These are phyloP conservation scores for Chrysochromulina parva DNA, from an alignment of 78 protist species.

Conservation along the genomic window DNA sequence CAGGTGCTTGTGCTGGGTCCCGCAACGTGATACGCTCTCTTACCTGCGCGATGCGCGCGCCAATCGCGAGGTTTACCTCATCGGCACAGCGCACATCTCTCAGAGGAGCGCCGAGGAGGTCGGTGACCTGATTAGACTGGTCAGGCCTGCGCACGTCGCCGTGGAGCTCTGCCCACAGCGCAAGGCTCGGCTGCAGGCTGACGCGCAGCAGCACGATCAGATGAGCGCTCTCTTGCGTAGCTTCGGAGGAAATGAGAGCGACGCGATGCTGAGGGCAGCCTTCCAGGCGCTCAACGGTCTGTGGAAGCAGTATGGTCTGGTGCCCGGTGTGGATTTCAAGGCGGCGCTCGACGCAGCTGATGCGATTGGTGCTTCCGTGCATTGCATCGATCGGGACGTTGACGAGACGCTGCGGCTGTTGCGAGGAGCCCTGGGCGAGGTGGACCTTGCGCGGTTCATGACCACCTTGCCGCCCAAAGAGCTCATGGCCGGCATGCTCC, in stretches of 20 bases:
- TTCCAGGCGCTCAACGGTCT: background rate
- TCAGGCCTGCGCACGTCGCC: background rate
- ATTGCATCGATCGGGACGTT: background rate
- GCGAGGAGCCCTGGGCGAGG: background rate
- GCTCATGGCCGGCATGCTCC: background rate
- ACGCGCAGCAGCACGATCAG: background rate
- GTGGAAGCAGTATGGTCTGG: background rate
- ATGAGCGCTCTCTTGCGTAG: background rate
- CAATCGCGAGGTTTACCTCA: background rate
- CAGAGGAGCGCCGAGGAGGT: background rate
- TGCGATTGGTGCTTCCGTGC: background rate
- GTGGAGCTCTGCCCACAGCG: background rate
- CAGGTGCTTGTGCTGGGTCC: no score
- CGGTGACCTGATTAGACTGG: background rate
- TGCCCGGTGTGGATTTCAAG: background rate
- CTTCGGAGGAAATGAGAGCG: background rate
- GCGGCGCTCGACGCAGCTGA: background rate
- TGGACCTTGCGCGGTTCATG: background rate
- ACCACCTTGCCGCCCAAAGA: background rate
- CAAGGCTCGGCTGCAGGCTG: background rate
- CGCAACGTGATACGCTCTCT: background rate
- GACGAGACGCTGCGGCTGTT: background rate
- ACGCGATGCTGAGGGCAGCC: background rate
- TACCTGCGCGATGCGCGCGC: background rate
- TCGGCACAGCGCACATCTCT: background rate